Conservation (phyloP, 176 grass and related monocot genomes). For the Carex parvula region DNA sequence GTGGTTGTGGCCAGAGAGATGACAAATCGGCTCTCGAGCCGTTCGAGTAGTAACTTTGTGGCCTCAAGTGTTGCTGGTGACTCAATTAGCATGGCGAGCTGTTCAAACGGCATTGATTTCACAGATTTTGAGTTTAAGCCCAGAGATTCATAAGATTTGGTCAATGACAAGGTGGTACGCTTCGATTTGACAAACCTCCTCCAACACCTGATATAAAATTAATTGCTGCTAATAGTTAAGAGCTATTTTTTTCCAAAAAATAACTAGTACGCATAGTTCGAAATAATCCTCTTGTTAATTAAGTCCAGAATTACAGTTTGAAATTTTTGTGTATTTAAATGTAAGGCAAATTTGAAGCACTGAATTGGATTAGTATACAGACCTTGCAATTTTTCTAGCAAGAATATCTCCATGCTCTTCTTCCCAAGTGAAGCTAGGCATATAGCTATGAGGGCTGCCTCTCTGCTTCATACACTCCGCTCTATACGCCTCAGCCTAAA, state of each 20-base stretch:
- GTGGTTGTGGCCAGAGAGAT: slow-evolving; percentile 31
- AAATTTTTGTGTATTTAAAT: not conserved
- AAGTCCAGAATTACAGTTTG: not conserved
- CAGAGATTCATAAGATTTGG: slow-evolving; percentile 62
- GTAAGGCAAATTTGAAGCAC: not conserved
- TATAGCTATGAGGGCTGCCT: slow-evolving; percentile 52
- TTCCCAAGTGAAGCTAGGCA: slow-evolving; percentile 40
- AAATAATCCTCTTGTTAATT: not conserved
- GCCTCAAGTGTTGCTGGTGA: slow-evolving; percentile 52
- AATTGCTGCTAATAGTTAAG: not conserved
- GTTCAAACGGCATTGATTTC: slow-evolving; percentile 87
- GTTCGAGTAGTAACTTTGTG: slow-evolving; percentile 70
- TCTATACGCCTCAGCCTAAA: slow-evolving; percentile 72
- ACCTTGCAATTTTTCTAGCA: slow-evolving; percentile 83
- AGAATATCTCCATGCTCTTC: slow-evolving; percentile 63
- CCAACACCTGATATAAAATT: slow-evolving; percentile 57
- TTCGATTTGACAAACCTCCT: slow-evolving; percentile 78
- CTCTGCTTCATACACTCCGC: slow-evolving; percentile 86
- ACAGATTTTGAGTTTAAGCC: slow-evolving; percentile 69
- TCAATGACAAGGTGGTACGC: slow-evolving; percentile 55
- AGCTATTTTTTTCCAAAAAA: not conserved
- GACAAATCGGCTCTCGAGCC: slow-evolving; percentile 55
- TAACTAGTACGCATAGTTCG: not conserved
- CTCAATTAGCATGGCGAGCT: slow-evolving; percentile 68
- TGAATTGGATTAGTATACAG: not conserved